Evolutionary conservation across 306 rosid genomes (phyloP), one percentile per base, ranked within the genome.

Genomic region (Rubus idaeus): DNA sequence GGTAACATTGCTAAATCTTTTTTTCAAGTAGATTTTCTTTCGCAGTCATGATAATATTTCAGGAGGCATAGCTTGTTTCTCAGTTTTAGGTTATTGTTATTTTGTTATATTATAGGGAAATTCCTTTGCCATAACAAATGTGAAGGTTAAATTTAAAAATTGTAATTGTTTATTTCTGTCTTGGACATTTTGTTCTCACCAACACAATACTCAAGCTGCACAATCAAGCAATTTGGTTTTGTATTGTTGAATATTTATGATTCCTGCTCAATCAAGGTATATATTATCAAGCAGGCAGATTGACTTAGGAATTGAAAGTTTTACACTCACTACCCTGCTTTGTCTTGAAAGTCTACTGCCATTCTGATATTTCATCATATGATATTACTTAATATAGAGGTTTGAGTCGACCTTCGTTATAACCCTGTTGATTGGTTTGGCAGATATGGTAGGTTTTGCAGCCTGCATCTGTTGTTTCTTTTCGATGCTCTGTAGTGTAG

Each of bases 1-100:
- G 98, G 98, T 95, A 90, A 69, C 49, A 55, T 46, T 47, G 39
- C 66, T 56, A 53, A 6, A 2, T 18, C 13, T 20, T 12, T 55
- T 12, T 46, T 9, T 68, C 3, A 5, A 51, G 23, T 68, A 14
- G 50, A 8, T 21, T 61, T 62, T 64, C 47, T 62, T 62, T 52
- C 5, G 3, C 21, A 45, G 26, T 16, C 35, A 5, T 74, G 30
- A 60, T 74, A 74, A 57, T 23, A 46, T 58, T 26, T 73, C 6
- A 39, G 13, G 47, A 64, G 69, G 26, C 46, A 39, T 39, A 17
- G 69, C 8, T 37, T 64, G 13, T 42, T 74, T 11, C 0, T 5
- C 13, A 71, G 10, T 71, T 39, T 41, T 4, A 13, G 49, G 47
- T 13, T 52, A 7, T 42, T 2, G 14, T 49, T 37, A 20, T 0